Base-by-base conservation (phyloP, 371 early-diverging fungal species). In the Syncephalastrum sp. region DNA sequence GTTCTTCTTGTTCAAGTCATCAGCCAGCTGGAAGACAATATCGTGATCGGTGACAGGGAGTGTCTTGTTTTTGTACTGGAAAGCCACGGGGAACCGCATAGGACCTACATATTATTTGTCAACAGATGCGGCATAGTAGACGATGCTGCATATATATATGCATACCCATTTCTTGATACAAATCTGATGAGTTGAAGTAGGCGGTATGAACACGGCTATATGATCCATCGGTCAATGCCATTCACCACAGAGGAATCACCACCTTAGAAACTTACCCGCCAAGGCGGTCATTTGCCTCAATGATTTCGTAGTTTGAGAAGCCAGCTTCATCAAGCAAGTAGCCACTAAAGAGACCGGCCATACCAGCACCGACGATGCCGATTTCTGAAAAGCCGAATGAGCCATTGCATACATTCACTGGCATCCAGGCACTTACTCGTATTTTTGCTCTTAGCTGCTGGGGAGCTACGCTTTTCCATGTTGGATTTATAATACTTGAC, bases 301-400 rank as follows among this genome's bases (percentile, higher is more conserved):
- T 59, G 45, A 70, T 69, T 17, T 69, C 64, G 33, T 67, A 67
- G 23, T 70, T 70, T 13, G 59, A 52, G 41, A 70, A 61, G n/a
- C 68, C 71, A n/a, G 65, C 68, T 52, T 67, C 56, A 19, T 70
- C 68, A 12, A 70, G 54, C 10, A 70, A 51, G 23, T 50, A 59
- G 3, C 58, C 68, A 50, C 65, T 64, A 43, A 70, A 70, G 17
- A 70, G 55, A 47, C 71, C 71, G 16, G 71, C 55, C 65, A 67
- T 67, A 48, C 71, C 71, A 41, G 71, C 71, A 17, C 71, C 71
- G 19, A 70, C 49, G 41, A 70, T 67, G 60, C 71, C 71, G 54
- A 70, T 67, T 45, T 61, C 71, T 67, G 53, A 21, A 21, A 33
- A 10, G 6, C 7, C 33, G 29, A 10, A 14, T 38, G 16, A 50